Evolutionary conservation across 164 flowering plant species (phyloP), one percentile per base, ranked within the genome.

Genomic region (Macadamia tetraphylla): DNA sequence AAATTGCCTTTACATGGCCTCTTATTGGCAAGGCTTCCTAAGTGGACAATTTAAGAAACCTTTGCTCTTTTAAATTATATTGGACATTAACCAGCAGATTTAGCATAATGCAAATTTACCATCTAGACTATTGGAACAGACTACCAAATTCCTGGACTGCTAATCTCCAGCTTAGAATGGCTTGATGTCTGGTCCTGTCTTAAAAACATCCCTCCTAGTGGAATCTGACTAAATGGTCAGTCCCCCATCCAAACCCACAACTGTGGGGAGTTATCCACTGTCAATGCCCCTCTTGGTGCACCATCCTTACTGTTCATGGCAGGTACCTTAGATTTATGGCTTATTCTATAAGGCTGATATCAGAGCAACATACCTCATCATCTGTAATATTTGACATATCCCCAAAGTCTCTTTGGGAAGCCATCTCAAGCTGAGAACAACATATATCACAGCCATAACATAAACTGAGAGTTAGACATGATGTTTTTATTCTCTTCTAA

Each of bases 401-500:
- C 57, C 86, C 92, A 69, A 82, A 74, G 65, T 83, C 91, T 65
- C 80, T 81, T 70, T 74, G 79, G 55, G 85, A 81, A 71, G 88
- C 85, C 72, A 89, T 67, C 70, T 89, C 94, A 58, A 94, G 83
- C 98, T 94, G 88, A 72, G 58, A 73, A 77, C 51, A 63, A 43
- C 12, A 46, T 29, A 15, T 29, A 42, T 6, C 17, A 44, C 53
- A 18, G 23, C 29, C 29, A 67, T 58, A 48, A 17, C 29, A 60
- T n/a, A 30, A 68, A 46, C 30, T 13, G 35, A 46, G 51, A 46
- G 51, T 60, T 15, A 68, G 65, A 18, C 6, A 18, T 10, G 7
- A 12, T 30, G 51, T 49, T 15, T 46, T 29, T 23, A 1, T 44
- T 0, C 2, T 6, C 46, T 42, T n/a, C 53, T 46, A 46, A 3